Conservation (phyloP, 495 filamentous ascomycete species). For the Friedmanniomyces simplex region DNA sequence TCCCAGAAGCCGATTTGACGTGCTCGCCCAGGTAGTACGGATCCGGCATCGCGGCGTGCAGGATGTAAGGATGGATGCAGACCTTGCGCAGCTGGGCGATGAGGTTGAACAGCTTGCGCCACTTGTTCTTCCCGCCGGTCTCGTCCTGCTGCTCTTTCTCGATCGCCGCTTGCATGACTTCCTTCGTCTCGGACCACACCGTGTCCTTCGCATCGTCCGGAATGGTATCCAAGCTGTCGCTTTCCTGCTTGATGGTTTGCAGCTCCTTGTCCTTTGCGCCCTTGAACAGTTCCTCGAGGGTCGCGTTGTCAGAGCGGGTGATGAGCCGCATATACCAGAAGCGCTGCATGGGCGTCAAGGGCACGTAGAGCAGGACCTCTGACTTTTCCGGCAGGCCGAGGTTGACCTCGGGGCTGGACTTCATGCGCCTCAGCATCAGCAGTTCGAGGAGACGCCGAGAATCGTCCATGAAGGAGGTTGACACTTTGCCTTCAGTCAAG, state of each 20-base stretch:
- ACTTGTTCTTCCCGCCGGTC: slow-evolving; percentile 24
- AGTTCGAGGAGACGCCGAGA: slow-evolving; percentile 44
- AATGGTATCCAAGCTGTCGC: slow-evolving; percentile 20
- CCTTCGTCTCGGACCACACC: slow-evolving; percentile 38
- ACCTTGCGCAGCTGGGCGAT: slow-evolving; percentile 57
- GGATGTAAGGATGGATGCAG: slow-evolving; percentile 53
- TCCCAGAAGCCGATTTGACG: slow-evolving; percentile 48
- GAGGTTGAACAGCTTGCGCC: slow-evolving; percentile 51
- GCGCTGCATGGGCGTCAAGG: slow-evolving; percentile 50
- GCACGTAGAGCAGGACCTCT: slow-evolving; percentile 50
- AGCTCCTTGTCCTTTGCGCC: slow-evolving; percentile 40
- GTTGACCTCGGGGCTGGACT: slow-evolving; percentile 48
- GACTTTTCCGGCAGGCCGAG: slow-evolving; percentile 50
- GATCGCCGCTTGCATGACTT: slow-evolving; percentile 38
- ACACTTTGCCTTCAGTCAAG: slow-evolving; percentile 45
- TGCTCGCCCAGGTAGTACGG: slow-evolving; percentile 43
- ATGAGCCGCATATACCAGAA: slow-evolving; percentile 53
- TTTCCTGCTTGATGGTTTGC: slow-evolving; percentile 27
- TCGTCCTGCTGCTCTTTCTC: slow-evolving; percentile 29
- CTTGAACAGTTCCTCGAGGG: slow-evolving; percentile 46
- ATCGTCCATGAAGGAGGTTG: slow-evolving; percentile 43
- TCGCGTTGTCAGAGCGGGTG: slow-evolving; percentile 43
- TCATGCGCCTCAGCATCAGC: slow-evolving; percentile 55
- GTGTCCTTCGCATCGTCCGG: slow-evolving; percentile 20
- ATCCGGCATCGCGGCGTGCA: slow-evolving; percentile 42